These are phyloP conservation scores for Candolleomyces eurysporus DNA, from an alignment of 768 basidiomycete genomes.

Conservation along the genomic window DNA sequence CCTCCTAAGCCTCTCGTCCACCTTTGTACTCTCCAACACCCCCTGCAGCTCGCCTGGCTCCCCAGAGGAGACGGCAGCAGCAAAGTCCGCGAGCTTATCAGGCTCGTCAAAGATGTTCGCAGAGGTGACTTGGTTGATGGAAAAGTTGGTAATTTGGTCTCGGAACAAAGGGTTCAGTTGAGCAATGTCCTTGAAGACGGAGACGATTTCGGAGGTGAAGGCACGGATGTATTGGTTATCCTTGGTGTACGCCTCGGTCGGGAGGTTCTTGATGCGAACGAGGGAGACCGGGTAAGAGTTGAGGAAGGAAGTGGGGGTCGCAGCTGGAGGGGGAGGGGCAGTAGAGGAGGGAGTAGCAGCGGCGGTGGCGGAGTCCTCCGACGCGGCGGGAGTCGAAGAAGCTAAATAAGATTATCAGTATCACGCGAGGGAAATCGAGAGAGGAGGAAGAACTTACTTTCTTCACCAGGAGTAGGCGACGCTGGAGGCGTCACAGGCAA, in stretches of 20 bases:
- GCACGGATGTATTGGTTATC: constrained; percentile 95
- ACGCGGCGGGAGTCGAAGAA: too few relatives aligned
- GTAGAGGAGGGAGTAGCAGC: constrained; percentile 6
- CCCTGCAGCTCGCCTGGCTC: constrained; percentile 91
- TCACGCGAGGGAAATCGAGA: not conserved
- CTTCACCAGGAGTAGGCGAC: constrained; percentile 17
- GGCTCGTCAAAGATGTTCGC: constrained; percentile 94
- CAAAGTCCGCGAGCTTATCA: constrained; percentile 95
- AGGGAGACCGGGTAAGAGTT: constrained; percentile 82
- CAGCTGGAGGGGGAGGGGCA: not conserved
- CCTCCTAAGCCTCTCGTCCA: constrained; percentile 88
- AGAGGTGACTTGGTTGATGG: constrained; percentile 86
- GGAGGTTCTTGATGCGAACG: constrained; percentile 83
- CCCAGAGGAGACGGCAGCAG: constrained; percentile 93
- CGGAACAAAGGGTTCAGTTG: constrained; percentile 97
- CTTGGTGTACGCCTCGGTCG: constrained; percentile 81
- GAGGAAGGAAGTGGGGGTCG: constrained; percentile 66
- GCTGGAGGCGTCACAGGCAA: constrained; percentile 47
- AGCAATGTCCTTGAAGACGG: constrained; percentile 98
- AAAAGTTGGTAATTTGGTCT: constrained; percentile 96
- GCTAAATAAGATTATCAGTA: too few relatives aligned
- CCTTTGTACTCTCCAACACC: constrained; percentile 81
- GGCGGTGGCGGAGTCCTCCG: too few relatives aligned
- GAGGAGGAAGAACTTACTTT: constrained; percentile 7
- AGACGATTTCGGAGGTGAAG: constrained; percentile 94